Conservation (phyloP, 768 basidiomycete genomes). For the Phaeolepiota aurea region DNA sequence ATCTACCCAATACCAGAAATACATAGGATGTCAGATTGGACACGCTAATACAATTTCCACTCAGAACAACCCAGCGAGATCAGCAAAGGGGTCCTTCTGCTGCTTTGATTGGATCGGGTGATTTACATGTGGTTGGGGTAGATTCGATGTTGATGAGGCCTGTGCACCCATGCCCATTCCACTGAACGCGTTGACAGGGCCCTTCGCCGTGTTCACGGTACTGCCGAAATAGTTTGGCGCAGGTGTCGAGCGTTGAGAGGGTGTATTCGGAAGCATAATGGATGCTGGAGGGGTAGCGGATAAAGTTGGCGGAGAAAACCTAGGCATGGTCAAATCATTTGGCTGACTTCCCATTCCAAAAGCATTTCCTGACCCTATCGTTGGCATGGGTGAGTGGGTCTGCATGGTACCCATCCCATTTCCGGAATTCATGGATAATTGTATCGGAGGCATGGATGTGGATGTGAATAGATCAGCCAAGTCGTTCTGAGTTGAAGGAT, state of each 20-base stretch:
- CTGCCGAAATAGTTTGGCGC: slow-evolving; percentile 24
- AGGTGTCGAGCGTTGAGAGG: slow-evolving; percentile 9
- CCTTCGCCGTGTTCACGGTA: slow-evolving; percentile 9
- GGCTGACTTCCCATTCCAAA: slow-evolving; percentile 5
- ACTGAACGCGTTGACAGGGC: slow-evolving; percentile 8
- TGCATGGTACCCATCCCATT: slow-evolving; percentile 2
- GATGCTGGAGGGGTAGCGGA: slow-evolving; percentile 28
- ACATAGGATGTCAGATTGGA: no score
- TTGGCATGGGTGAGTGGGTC: slow-evolving; percentile 15
- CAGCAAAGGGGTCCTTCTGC: slow-evolving; percentile 80
- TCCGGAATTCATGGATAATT: slow-evolving; percentile 1
- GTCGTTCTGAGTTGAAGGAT: slow-evolving; percentile 34
- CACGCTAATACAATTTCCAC: no score
- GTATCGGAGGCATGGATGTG: slow-evolving; percentile 12
- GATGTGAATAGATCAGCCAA: slow-evolving; percentile 54
- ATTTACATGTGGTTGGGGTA: slow-evolving; percentile 35
- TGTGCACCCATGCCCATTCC: slow-evolving; percentile 13
- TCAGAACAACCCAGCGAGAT: slow-evolving; percentile 70
- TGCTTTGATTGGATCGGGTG: slow-evolving; percentile 9
- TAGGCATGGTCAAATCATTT: not conserved
- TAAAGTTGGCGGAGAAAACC: slow-evolving; percentile 11
- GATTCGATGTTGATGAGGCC: slow-evolving; percentile 12
- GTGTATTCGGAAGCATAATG: slow-evolving; percentile 30
- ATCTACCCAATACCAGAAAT: no score
- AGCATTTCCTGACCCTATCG: slow-evolving; percentile 13